Evolutionary conservation across 345 rosid genomes (phyloP), one percentile per base, ranked within the genome.

Genomic region (Hibiscus syriacus): DNA sequence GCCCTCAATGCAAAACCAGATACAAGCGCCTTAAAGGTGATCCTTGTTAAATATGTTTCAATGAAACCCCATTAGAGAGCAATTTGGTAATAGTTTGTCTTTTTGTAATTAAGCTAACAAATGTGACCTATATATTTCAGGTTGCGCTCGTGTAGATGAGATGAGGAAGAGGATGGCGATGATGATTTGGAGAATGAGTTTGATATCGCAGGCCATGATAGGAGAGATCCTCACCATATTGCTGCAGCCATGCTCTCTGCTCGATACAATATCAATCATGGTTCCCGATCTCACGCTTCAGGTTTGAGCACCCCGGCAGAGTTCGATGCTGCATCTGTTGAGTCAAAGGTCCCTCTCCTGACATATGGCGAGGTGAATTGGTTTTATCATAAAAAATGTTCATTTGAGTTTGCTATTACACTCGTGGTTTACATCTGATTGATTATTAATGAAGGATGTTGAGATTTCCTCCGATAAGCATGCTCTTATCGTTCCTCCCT

Each of bases 1-100:
- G 98, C 75, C 97, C 98, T 66, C 98, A 92, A 52, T 92, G 98
- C 76, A 90, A 87, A 84, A 90, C 97, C 64, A 78, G 95, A 76
- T 92, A 80, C 81, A 90, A 86, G 77, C 97, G 97, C 29, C 62
- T 92, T 75, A 86, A 90, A 85, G 98, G 98, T 85, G 43, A 74
- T 69, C n/a, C 49, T 52, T 27, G 13, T 46, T 26, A 4, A 36
- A 60, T 29, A 19, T 34, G 9, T 46, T 52, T 32, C 25, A 19
- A 39, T 22, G 20, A 17, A 29, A 65, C 8, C 1, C 39, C 38
- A 7, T 49, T 48, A 26, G 39, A 22, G 20, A 5, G 10, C 25
- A 30, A n/a, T 38, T 70, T 71, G 23, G 17, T 32, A 26, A 22
- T 32, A 36, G 6, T 19, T 52, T 19, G 56, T 9, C 56, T 50